A percentile compares a stretch with the other conserved stretches of the same genome.
Conservation (phyloP, 164 flowering plant genomes). For the Liriodendron chinense region DNA sequence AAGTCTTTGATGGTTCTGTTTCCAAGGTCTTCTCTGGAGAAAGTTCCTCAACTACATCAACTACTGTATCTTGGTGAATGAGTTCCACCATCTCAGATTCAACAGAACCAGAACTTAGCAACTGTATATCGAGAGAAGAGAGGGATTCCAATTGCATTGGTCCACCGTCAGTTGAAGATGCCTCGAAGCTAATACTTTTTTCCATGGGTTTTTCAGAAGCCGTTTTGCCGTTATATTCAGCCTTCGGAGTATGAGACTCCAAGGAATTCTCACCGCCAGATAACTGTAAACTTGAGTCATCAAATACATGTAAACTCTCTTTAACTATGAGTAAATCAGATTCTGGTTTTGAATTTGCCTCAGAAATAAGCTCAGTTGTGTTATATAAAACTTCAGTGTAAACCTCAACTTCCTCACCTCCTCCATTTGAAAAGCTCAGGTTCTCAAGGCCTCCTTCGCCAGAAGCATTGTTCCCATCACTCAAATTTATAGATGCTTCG, state of each 20-base stretch:
- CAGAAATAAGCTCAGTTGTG: slow-evolving; percentile 19
- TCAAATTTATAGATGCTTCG: slow-evolving; percentile 29
- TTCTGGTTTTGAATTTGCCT: slow-evolving; percentile 20
- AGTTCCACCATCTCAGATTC: slow-evolving; percentile 20
- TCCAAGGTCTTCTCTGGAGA: slow-evolving; percentile 12
- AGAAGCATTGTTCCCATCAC: slow-evolving; percentile 15
- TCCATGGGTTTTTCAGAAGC: slow-evolving; percentile 18
- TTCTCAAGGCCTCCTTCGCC: slow-evolving; percentile 19
- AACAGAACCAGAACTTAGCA: slow-evolving; percentile 1
- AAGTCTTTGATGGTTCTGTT: slow-evolving; percentile 9
- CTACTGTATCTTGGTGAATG: slow-evolving; percentile 21
- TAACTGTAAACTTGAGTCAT: neutral
- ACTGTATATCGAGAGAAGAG: slow-evolving; percentile 5
- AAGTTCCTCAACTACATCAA: slow-evolving; percentile 9
- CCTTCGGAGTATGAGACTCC: neutral
- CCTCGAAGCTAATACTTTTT: slow-evolving; percentile 1
- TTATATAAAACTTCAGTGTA: slow-evolving; percentile 16
- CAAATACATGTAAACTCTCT: neutral
- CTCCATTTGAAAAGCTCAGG: slow-evolving; percentile 3
- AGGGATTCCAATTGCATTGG: slow-evolving; percentile 2
- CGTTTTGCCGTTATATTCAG: slow-evolving; percentile 11
- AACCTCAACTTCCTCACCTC: neutral
- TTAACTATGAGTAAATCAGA: slow-evolving; percentile 11
- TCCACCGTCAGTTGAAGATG: neutral
- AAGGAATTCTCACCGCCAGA: neutral